Evolutionary conservation across 305 asterid genomes (phyloP).

Genomic region (Solanum aculeatissimum): DNA sequence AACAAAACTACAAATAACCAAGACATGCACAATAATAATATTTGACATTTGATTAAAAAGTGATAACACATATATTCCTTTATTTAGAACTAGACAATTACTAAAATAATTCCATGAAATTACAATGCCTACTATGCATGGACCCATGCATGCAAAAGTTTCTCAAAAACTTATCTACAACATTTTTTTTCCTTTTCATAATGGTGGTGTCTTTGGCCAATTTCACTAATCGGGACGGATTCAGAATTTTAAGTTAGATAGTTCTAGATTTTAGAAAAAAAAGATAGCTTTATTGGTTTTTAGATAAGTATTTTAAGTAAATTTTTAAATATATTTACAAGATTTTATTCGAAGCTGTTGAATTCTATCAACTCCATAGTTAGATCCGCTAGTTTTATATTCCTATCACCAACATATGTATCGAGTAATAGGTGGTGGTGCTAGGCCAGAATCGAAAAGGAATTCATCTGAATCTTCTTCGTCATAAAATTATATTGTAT

Average conservation of each 20-base stretch:
- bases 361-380: accelerated
- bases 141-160: not conserved
- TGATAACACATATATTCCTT: not conserved
- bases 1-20: not conserved
- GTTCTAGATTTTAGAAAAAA: not conserved
- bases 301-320: not conserved
- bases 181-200: not conserved
- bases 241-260: not conserved
- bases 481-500: not conserved
- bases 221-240: not conserved
- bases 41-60: not conserved
- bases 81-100: constrained; percentile 5
- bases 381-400: not conserved
- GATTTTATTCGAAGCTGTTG: not conserved
- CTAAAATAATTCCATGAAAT: constrained; percentile 2
- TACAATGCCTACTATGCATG: not conserved
- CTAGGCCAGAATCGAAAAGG: not conserved
- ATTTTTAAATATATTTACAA: not conserved
- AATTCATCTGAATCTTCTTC: not conserved
- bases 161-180: not conserved
- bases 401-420: not conserved
- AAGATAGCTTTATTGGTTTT: too few relatives aligned
- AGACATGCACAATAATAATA: not conserved
- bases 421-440: not conserved
- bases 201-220: not conserved